Evolutionary conservation across 192 early-diverging fungal genomes (phyloP).

Genomic region (Allomyces macrogynus): DNA sequence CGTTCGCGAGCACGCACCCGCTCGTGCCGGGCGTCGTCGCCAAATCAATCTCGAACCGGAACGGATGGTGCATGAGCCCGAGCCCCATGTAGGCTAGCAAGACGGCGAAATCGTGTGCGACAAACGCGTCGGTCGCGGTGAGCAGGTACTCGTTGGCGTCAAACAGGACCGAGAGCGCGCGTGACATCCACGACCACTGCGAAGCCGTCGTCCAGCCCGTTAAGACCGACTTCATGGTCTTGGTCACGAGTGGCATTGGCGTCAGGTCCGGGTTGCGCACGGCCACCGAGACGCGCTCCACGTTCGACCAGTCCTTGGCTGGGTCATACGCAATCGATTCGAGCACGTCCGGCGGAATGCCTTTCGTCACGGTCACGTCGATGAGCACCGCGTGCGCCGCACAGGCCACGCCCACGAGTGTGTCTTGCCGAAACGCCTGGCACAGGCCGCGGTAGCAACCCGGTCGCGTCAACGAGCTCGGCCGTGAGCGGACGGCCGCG

Average conservation of each 20-base stretch:
- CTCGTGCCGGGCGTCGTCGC: too few species aligned
- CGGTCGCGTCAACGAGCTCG: neutral
- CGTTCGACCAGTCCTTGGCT: too few species aligned
- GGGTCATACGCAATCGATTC: neutral
- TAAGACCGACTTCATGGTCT: neutral
- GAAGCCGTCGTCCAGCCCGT: neutral
- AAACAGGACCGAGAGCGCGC: neutral
- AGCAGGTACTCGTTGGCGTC: neutral
- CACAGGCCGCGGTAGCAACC: neutral
- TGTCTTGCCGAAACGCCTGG: neutral
- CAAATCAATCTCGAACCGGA: too few species aligned
- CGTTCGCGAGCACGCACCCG: too few species aligned
- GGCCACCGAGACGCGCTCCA: neutral
- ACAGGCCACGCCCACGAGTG: neutral
- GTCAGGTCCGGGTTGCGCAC: neutral
- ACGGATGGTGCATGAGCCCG: neutral
- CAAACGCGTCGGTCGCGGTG: neutral
- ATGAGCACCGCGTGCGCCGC: neutral
- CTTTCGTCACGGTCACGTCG: neutral
- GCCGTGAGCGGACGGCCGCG: neutral
- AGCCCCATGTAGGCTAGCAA: neutral
- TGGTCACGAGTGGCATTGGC: neutral
- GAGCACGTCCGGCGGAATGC: neutral
- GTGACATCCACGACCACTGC: neutral
- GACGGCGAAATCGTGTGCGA: neutral